Percentiles rank a stretch among this genome's conserved stretches.
These are phyloP conservation scores for Kazachstania bromeliacearum DNA, from an alignment of 805 yeast species.

Conservation along the genomic window DNA sequence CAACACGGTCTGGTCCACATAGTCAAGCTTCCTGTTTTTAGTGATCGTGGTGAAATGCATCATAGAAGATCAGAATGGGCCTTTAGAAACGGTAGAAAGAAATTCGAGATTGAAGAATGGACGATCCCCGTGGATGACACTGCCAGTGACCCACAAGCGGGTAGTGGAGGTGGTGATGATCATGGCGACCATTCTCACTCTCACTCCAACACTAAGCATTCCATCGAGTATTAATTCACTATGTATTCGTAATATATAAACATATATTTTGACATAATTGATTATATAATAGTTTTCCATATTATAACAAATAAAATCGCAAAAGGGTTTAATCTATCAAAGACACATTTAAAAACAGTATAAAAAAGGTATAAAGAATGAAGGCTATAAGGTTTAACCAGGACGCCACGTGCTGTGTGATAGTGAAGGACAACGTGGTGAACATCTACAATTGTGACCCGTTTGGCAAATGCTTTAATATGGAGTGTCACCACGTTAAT, in stretches of 20 bases:
- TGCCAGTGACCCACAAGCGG: too few relatives aligned
- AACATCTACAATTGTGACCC: slow-evolving; percentile 83
- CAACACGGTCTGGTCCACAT: slow-evolving; percentile 84
- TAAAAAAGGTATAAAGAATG: too few relatives aligned
- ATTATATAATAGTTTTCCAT: too few relatives aligned
- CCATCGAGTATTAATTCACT: not conserved
- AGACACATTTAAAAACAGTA: too few relatives aligned
- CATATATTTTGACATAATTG: not conserved
- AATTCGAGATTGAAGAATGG: slow-evolving; percentile 87
- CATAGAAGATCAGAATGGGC: slow-evolving; percentile 68
- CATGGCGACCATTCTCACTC: slow-evolving; percentile 2
- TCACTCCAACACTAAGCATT: slow-evolving; percentile 1
- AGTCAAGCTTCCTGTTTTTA: slow-evolving; percentile 57
- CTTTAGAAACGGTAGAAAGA: slow-evolving; percentile 72
- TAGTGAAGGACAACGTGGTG: slow-evolving; percentile 62
- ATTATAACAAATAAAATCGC: too few relatives aligned
- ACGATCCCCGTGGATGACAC: slow-evolving; percentile 93
- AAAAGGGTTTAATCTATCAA: too few relatives aligned
- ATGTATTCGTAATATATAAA: not conserved
- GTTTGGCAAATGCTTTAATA: slow-evolving; percentile 55
- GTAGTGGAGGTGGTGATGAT: slow-evolving; percentile 13
- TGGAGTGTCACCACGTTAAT: slow-evolving; percentile 1
- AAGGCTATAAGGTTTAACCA: slow-evolving; percentile 74
- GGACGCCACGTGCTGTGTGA: slow-evolving; percentile 68
- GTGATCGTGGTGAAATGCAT: slow-evolving; percentile 68